A percentile compares a stretch with the other conserved stretches of the same genome.
Conservation (phyloP, 2,329 filamentous ascomycete species). For the Stachybotrys chlorohalonatus region DNA sequence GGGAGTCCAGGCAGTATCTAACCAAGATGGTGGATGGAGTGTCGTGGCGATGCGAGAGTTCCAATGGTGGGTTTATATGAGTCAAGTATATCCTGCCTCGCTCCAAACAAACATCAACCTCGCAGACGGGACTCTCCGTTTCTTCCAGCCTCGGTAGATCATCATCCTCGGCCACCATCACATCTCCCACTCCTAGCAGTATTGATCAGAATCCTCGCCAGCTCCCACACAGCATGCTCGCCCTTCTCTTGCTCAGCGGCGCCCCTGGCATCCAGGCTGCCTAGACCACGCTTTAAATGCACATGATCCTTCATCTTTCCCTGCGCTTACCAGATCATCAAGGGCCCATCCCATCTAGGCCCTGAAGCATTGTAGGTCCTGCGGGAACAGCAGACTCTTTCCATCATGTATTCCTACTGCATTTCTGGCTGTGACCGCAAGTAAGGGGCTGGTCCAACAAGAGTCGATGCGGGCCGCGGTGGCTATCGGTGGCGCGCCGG, state of each 20-base stretch:
- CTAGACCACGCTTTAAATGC: too few species aligned
- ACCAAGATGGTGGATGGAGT: too few species aligned
- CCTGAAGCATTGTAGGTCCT: conserved; percentile 27
- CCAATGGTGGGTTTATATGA: too few species aligned
- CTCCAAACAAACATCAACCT: not conserved
- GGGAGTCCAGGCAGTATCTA: too few species aligned
- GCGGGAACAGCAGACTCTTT: conserved; percentile 24
- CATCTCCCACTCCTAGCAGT: conserved; percentile 25
- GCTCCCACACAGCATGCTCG: conserved; percentile 17
- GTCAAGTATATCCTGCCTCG: too few species aligned
- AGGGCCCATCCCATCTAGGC: conserved; percentile 30
- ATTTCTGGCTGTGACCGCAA: too few species aligned
- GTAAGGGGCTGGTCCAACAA: too few species aligned
- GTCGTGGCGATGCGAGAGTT: too few species aligned
- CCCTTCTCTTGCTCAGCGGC: conserved; percentile 12
- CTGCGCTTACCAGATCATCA: conserved; percentile 24
- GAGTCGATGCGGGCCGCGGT: not conserved
- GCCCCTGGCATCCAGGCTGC: conserved; percentile 3
- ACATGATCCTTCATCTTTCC: conserved; percentile 3
- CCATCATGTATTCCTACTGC: conserved; percentile 11
- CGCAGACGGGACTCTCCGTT: not conserved
- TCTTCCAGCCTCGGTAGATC: conserved; percentile 18
- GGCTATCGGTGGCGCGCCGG: conserved; percentile 39
- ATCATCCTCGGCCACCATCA: conserved; percentile 24
- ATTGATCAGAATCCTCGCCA: conserved; percentile 26